These are phyloP conservation scores for Populus hybrid DNA, from an alignment of 441 rosid genomes.

Conservation along the genomic window DNA sequence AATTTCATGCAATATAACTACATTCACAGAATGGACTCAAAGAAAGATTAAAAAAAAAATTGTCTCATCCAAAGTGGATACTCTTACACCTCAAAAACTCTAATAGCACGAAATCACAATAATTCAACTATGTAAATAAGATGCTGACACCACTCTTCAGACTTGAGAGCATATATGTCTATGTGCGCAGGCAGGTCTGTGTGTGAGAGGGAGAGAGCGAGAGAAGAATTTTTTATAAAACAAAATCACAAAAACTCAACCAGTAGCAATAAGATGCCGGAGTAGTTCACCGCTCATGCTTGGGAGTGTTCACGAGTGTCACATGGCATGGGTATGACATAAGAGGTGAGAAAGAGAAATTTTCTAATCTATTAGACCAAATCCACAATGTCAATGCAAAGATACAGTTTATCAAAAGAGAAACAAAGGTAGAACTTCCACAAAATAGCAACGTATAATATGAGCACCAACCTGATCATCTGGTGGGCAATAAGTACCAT, in stretches of 20 bases:
- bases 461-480: constrained; percentile 71
- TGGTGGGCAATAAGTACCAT: constrained; percentile 91
- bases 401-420: neutral
- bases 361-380: constrained; percentile 5
- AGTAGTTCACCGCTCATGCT: neutral
- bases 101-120: no score
- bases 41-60: neutral
- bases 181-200: neutral
- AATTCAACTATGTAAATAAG: neutral
- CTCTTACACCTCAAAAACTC: no score
- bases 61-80: neutral
- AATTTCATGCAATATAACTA: constrained; percentile 11
- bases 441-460: constrained; percentile 6
- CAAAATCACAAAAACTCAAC: neutral
- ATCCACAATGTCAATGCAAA: neutral
- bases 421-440: neutral
- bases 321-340: neutral
- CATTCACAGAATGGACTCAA: constrained; percentile 11
- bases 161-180: neutral
- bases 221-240: neutral
- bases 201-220: neutral
- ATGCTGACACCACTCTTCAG: neutral
- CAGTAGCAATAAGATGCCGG: neutral
- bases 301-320: neutral
- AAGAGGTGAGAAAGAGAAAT: neutral